Evolutionary conservation across 2,329 filamentous ascomycete genomes (phyloP).

Genomic region (Dryadomyces quercus-mongolicae): DNA sequence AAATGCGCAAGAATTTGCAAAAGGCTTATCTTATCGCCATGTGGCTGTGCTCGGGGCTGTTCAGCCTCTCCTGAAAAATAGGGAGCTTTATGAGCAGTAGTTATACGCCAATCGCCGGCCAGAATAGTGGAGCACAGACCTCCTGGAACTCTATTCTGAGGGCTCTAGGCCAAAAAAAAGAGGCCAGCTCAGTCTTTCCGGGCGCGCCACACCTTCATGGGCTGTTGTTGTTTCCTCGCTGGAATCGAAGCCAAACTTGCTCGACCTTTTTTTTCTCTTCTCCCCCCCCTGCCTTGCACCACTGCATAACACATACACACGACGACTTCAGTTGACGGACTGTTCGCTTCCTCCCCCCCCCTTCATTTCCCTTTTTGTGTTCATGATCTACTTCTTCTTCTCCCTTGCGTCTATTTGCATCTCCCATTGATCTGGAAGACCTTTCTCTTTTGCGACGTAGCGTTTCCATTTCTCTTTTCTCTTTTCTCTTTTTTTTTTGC

Average conservation of each 20-base stretch:
- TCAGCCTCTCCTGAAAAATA: neutral
- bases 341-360: neutral
- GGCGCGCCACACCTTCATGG: constrained; percentile 2
- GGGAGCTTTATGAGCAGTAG: neutral
- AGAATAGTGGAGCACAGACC: neutral
- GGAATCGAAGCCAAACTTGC: neutral
- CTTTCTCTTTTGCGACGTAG: neutral
- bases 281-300: neutral
- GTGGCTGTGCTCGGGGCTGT: neutral
- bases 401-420: neutral
- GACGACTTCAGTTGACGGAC: neutral
- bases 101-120: no score
- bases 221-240: neutral
- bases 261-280: no score
- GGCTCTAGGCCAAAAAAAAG: neutral
- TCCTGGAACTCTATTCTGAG: neutral
- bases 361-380: neutral
- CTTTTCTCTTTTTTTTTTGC: neutral
- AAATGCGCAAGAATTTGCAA: neutral
- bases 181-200: constrained; percentile 14
- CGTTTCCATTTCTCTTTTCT: neutral
- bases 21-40: constrained; percentile 4
- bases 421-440: neutral
- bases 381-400: neutral
- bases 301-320: neutral